These are phyloP conservation scores for Tetrahymena borealis DNA, from an alignment of 73 alveolate species.

Conservation along the genomic window DNA sequence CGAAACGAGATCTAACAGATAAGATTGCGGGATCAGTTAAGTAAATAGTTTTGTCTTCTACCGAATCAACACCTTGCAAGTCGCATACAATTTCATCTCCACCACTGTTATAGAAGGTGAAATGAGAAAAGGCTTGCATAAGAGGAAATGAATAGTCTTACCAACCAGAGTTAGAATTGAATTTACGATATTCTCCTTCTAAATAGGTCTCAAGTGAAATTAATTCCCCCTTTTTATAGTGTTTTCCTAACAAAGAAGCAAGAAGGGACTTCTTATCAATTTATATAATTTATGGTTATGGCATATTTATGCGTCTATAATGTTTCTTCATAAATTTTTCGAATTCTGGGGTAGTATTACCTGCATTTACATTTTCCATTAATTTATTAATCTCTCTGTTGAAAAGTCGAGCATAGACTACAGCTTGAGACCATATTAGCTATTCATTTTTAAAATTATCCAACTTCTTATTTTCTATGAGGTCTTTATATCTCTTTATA, in stretches of 20 bases:
- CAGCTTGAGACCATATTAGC: neutral
- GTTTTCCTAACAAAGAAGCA: neutral
- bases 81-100: neutral
- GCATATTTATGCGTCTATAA: neutral
- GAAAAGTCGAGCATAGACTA: neutral
- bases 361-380: neutral
- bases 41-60: neutral
- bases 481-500: neutral
- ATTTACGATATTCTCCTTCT: neutral
- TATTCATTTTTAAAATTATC: neutral
- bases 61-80: neutral
- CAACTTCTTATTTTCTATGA: neutral
- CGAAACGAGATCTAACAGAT: neutral
- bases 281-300: neutral
- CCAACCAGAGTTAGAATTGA: neutral
- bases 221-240: neutral
- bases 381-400: neutral
- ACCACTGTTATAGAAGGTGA: neutral
- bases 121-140: neutral
- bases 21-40: neutral
- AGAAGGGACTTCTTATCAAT: neutral
- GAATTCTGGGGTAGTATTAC: neutral
- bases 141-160: neutral
- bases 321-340: neutral
- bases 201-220: neutral